Percentiles rank a stretch among this genome's conserved stretches.
Conservation (phyloP, 148 eudicot genomes). For the Fagopyrum tataricum region DNA sequence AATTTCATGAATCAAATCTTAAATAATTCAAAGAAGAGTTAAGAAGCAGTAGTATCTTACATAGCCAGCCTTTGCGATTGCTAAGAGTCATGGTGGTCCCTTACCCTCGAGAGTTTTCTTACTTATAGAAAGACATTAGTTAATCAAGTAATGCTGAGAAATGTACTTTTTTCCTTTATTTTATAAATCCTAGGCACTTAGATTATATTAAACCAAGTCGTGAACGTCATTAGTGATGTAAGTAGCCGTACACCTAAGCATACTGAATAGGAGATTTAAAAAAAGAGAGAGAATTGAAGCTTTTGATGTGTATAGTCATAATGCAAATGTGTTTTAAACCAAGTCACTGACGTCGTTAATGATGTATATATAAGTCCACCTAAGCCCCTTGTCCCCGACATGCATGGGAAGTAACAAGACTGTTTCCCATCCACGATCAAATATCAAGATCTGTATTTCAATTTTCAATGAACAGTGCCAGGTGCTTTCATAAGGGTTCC, state of each 20-base stretch:
- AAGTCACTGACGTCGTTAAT: not conserved
- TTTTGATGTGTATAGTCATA: slow-evolving; percentile 2
- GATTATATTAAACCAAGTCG: not conserved
- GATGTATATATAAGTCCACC: slow-evolving; percentile 6
- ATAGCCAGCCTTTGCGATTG: slow-evolving; percentile 2
- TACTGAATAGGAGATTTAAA: not conserved
- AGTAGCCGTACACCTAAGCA: not conserved
- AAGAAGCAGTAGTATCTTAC: not conserved
- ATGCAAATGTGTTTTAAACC: not conserved
- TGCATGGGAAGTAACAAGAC: not conserved
- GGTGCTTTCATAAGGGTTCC: too few species aligned
- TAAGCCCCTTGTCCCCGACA: not conserved
- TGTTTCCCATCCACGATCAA: not conserved
- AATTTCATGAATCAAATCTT: not conserved
- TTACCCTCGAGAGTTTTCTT: not conserved
- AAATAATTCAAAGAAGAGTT: not conserved
- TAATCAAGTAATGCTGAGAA: not conserved
- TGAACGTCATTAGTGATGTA: slow-evolving; percentile 5
- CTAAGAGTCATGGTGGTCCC: slow-evolving; percentile 9
- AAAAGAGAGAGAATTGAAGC: not conserved
- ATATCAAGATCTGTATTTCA: not conserved
- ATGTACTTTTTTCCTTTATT: not conserved
- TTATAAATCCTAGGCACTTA: not conserved
- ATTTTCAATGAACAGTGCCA: not conserved
- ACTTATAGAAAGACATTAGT: not conserved